Percentiles rank a stretch among this genome's conserved stretches.
These are phyloP conservation scores for Rhizopogon salebrosus DNA, from an alignment of 768 basidiomycete genomes.

Conservation along the genomic window DNA sequence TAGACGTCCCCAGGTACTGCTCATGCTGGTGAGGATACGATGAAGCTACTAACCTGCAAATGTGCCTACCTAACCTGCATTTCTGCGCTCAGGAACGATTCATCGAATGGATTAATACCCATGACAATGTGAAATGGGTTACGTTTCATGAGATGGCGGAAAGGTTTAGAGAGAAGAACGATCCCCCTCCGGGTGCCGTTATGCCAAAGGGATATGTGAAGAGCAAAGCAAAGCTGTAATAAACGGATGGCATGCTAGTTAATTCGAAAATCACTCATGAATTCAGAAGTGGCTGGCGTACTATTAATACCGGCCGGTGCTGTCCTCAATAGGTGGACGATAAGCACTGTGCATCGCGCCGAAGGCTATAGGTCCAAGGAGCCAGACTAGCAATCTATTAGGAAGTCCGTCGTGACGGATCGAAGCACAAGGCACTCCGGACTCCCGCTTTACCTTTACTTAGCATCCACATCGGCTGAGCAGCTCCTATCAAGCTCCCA, in stretches of 20 bases:
- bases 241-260: not conserved
- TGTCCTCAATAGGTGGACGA: too few species aligned
- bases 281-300: not conserved
- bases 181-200: conserved; percentile 41
- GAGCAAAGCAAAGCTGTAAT: conserved; percentile 1
- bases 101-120: conserved; percentile 70
- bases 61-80: not conserved
- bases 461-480: not conserved
- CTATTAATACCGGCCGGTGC: not conserved
- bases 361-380: too few species aligned
- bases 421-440: not conserved
- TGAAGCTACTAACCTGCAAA: not conserved
- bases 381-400: too few species aligned
- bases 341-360: not conserved
- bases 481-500: not conserved
- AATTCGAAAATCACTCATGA: not conserved
- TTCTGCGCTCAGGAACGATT: conserved; percentile 48
- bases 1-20: conserved; percentile 58
- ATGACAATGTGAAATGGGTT: conserved; percentile 66
- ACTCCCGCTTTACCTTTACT: conserved; percentile 2
- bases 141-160: conserved; percentile 64
- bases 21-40: conserved; percentile 58
- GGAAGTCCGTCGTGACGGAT: too few species aligned
- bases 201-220: conserved; percentile 46
- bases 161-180: conserved; percentile 51